Evolutionary conservation across 2,329 filamentous ascomycete species (phyloP), one percentile per base, ranked within the genome.

Genomic region (Pestalotiopsis sp.): DNA sequence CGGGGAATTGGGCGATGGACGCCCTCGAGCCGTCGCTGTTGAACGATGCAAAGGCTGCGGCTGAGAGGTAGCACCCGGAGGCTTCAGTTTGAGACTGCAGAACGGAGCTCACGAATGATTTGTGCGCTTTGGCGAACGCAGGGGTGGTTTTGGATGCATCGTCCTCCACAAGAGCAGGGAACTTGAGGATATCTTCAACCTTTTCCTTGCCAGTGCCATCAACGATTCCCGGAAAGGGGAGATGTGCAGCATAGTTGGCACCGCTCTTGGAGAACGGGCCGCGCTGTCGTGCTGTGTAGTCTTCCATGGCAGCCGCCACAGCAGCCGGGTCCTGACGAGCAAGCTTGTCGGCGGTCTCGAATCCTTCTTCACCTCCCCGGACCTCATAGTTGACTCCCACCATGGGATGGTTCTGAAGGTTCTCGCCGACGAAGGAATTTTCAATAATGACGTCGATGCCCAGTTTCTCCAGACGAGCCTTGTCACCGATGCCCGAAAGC

Each of bases 401-500:
- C 64, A 70, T 52, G 14, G 67, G 57, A 68, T 81, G 79, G 66
- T 81, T 78, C 20, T 83, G 77, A 6, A 82, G 71, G 57, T 80
- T 80, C 71, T 82, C 80, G 2, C 82, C 82, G 6, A 83, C 81
- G 36, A 77, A 73, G 1, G 79, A 77, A 17, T 76, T 76, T 41
- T 82, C 75, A 4, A 80, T 73, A 3, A 82, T 66, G 2, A 79
- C 70, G 2, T 76, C 70, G 27, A 81, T 76, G 5, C 73, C 76
- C 6, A 77, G 74, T 66, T 75, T 72, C 14, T 75, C 71, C 1
- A 85, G 74, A 11, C 82, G 75, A 2, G 68, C 69, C 41, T 72
- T 73, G 7, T 77, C 71, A 31, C 83, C 82, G 58, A 84, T 76
- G 1, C 82, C 81, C 1, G 81, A 84, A 4, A 83, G 75, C 71